These are phyloP conservation scores for Rickenella mellea DNA, from an alignment of 768 basidiomycete genomes.

Conservation along the genomic window DNA sequence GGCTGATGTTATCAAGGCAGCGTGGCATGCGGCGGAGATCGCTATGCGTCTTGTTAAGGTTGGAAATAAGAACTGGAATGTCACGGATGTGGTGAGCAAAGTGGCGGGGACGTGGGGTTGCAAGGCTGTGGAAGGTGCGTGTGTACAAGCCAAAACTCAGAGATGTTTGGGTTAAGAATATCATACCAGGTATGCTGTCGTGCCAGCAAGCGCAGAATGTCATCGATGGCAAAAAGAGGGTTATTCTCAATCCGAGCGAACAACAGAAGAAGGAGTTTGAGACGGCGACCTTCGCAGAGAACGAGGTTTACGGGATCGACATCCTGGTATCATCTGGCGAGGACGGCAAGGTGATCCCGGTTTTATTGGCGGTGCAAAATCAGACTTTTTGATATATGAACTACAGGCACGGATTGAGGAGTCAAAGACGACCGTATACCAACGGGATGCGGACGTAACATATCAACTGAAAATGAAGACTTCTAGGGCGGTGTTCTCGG, in stretches of 20 bases:
- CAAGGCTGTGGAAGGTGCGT: conserved; percentile 87
- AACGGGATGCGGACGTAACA: conserved; percentile 74
- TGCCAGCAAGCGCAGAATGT: conserved; percentile 92
- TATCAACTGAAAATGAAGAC: conserved; percentile 99
- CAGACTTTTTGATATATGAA: conserved; percentile 1
- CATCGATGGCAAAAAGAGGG: conserved; percentile 93
- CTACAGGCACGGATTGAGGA: conserved; percentile 80
- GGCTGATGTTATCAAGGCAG: conserved; percentile 90
- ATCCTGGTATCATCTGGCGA: conserved; percentile 80
- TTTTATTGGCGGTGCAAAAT: conserved; percentile 1
- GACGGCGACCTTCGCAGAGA: conserved; percentile 77
- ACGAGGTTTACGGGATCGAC: conserved; percentile 93
- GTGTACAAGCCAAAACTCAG: neutral
- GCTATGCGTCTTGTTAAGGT: conserved; percentile 88
- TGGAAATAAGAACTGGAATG: conserved; percentile 90
- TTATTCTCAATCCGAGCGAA: conserved; percentile 85
- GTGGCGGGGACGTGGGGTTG: conserved; percentile 68
- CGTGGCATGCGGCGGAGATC: conserved; percentile 85
- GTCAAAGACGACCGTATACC: conserved; percentile 87
- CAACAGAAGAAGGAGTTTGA: conserved; percentile 82
- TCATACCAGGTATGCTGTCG: conserved; percentile 73
- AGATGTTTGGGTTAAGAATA: neutral
- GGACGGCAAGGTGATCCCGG: conserved; percentile 71
- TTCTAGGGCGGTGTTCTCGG: conserved; percentile 91
- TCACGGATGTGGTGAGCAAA: conserved; percentile 79